A percentile compares a stretch with the other conserved stretches of the same genome.
Conservation (phyloP, 2,329 filamentous ascomycete species). For the Alternaria triticina region DNA sequence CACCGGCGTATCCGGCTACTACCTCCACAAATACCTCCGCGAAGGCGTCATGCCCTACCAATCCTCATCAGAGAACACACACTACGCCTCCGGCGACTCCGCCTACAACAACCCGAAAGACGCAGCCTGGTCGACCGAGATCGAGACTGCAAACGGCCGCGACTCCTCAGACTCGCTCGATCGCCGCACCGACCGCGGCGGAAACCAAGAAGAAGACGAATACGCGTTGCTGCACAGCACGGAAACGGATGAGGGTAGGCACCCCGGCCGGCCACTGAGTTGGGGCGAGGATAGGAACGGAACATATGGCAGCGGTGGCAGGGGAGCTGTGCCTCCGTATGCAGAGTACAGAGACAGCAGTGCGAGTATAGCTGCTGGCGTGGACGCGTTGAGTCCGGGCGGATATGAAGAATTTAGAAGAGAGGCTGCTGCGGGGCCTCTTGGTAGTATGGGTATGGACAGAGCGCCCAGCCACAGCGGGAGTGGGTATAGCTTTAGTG, state of each 20-base stretch:
- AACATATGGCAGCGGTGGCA: conserved; percentile 25
- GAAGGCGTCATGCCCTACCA: conserved; percentile 61
- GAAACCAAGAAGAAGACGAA: conserved; percentile 57
- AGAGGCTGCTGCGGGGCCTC: conserved; percentile 19
- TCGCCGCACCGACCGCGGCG: conserved; percentile 47
- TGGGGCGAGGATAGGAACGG: conserved; percentile 44
- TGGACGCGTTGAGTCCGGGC: conserved; percentile 41
- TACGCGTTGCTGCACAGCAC: conserved; percentile 58
- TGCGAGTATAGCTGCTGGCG: conserved; percentile 15
- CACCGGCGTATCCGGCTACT: conserved; percentile 60
- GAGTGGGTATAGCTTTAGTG: conserved; percentile 29
- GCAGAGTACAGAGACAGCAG: conserved; percentile 36
- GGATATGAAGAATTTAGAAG: conserved; percentile 46
- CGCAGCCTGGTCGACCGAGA: conserved; percentile 53
- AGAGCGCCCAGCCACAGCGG: conserved; percentile 23
- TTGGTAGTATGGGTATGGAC: conserved; percentile 4
- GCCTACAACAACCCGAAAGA: conserved; percentile 39
- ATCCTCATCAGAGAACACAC: conserved; percentile 51
- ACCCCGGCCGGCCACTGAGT: conserved; percentile 49
- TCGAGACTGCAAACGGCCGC: conserved; percentile 46
- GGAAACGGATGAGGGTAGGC: conserved; percentile 48
- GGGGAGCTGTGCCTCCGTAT: conserved; percentile 43
- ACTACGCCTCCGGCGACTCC: conserved; percentile 48
- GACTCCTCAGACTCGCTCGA: conserved; percentile 52
- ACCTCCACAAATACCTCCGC: conserved; percentile 62